phyloP scores from a whole-genome alignment of 495 filamentous ascomycete genomes.

The Daldinia loculata region DNA sequence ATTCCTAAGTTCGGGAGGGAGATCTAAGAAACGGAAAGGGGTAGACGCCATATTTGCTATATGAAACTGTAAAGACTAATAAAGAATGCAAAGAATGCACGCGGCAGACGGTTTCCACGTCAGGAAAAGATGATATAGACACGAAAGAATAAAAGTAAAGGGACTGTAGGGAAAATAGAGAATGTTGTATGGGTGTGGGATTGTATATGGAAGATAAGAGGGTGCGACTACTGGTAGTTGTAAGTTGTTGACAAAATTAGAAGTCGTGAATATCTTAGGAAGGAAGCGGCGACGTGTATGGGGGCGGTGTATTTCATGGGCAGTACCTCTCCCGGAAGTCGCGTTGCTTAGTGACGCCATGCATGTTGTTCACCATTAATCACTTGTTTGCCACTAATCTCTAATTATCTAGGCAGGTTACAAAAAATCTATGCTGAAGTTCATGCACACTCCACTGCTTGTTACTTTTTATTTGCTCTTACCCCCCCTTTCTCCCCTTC shows the following conservation, averaged over 20 bases:
- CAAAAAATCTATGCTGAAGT: not conserved
- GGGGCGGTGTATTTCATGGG: not conserved
- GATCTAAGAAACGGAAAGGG: not conserved
- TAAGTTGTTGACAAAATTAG: not conserved
- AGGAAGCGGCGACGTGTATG: not conserved
- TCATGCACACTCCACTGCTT: not conserved
- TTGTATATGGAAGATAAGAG: not conserved
- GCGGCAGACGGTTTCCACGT: not conserved
- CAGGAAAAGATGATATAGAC: not conserved
- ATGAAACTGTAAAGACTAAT: not conserved
- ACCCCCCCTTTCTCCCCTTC: not conserved
- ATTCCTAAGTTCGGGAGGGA: not conserved
- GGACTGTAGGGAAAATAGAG: not conserved
- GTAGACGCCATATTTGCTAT: not conserved
- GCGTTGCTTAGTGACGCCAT: not conserved
- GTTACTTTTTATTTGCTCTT: not conserved
- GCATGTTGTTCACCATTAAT: not conserved
- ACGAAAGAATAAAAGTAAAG: not conserved
- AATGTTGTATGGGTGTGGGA: not conserved
- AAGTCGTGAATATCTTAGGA: not conserved
- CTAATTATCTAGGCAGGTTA: not conserved
- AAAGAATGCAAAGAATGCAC: not conserved
- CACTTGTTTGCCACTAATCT: not conserved
- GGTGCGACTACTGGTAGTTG: not conserved
- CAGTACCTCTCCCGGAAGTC: not conserved